These are phyloP conservation scores for Hypericum androsaemum DNA, from an alignment of 345 rosid genomes.

Conservation along the genomic window DNA sequence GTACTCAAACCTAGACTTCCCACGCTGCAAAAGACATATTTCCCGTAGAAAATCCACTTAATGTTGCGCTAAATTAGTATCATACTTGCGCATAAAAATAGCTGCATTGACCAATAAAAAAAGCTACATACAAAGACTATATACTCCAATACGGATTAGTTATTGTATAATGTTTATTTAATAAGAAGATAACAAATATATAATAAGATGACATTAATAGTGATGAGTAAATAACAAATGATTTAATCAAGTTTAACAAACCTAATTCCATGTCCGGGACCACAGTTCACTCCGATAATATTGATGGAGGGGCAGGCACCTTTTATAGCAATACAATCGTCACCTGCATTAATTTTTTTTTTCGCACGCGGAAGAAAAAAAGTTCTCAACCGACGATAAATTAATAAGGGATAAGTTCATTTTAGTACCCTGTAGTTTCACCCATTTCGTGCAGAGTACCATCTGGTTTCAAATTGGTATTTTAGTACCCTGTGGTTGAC, in stretches of 20 bases:
- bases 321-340: conserved; percentile 25
- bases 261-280: conserved; percentile 37
- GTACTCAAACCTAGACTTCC: conserved; percentile 27
- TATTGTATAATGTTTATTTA: no score
- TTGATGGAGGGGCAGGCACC: conserved; percentile 8
- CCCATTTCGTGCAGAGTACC: no score
- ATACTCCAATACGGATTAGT: no score
- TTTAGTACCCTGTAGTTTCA: no score
- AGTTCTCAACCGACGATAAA: background rate
- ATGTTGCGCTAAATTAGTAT: no score
- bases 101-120: no score
- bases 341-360: conserved; percentile 19
- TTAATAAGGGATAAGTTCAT: no score
- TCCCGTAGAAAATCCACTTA: no score
- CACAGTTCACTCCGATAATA: conserved; percentile 14
- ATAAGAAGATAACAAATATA: conserved; percentile 21
- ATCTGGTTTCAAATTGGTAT: no score
- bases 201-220: conserved; percentile 18
- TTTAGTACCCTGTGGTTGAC: no score
- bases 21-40: conserved; percentile 8
- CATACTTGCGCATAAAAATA: background rate
- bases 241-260: background rate
- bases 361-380: conserved; percentile 8
- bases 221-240: no score
- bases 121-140: no score